phyloP scores from a whole-genome alignment of 2,329 filamentous ascomycete genomes.

The Apiospora phragmitis region DNA sequence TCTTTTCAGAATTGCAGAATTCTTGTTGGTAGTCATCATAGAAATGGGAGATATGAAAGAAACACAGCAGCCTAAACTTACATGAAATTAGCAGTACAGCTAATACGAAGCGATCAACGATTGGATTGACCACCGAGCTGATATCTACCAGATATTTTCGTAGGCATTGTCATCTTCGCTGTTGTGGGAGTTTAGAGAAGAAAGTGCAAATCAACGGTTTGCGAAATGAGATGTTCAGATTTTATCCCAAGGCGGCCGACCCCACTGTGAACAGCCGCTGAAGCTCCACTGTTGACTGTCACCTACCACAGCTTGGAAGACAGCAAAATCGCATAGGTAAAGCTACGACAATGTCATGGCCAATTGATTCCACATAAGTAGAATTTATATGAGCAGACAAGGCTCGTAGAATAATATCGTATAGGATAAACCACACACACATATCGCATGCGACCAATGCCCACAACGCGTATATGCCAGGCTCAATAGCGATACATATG shows the following conservation, averaged over 20 bases:
- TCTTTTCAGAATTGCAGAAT: slow-evolving; percentile 38
- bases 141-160: not conserved
- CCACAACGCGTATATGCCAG: not conserved
- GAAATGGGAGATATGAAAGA: not conserved
- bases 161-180: not conserved
- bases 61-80: not conserved
- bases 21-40: slow-evolving; percentile 35
- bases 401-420: too few species aligned
- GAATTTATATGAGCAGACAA: not conserved
- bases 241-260: not conserved
- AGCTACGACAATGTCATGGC: not conserved
- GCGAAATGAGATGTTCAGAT: not conserved
- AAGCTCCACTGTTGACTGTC: not conserved
- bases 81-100: not conserved
- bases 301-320: not conserved
- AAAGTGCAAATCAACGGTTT: not conserved
- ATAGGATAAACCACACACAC: too few species aligned
- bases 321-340: not conserved
- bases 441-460: too few species aligned
- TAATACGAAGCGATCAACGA: too few species aligned
- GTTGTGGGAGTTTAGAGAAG: not conserved
- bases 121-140: not conserved
- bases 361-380: not conserved
- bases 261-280: not conserved
- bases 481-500: not conserved